A percentile compares a stretch with the other conserved stretches of the same genome.
Conservation (phyloP, 2,329 filamentous ascomycete species). For the Sphaceloma murrayae region DNA sequence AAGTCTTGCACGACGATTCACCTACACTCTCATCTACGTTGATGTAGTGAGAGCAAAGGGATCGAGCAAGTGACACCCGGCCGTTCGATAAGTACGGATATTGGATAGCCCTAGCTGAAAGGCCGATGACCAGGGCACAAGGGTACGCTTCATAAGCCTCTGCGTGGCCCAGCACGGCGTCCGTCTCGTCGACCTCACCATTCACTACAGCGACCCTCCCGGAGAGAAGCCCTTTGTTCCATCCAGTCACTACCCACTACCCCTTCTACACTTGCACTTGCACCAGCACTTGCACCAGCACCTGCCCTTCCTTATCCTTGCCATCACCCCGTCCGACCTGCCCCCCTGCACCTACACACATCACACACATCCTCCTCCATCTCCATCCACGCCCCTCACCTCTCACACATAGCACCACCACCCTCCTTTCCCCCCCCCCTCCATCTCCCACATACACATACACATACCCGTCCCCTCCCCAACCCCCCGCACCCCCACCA, state of each 20-base stretch:
- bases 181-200: slow-evolving; percentile 8
- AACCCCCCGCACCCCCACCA: slow-evolving; percentile 81
- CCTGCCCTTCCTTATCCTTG: too few relatives aligned
- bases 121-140: too few relatives aligned
- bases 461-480: slow-evolving; percentile 68
- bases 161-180: too few relatives aligned
- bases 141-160: too few relatives aligned
- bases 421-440: slow-evolving; percentile 50
- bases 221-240: slow-evolving; percentile 46
- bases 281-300: slow-evolving; percentile 71
- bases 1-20: too few relatives aligned
- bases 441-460: slow-evolving; percentile 72
- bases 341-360: slow-evolving; percentile 54
- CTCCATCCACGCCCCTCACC: slow-evolving; percentile 57
- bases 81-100: slow-evolving; percentile 7
- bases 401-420: slow-evolving; percentile 57
- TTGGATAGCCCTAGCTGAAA: slow-evolving; percentile 9
- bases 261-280: slow-evolving; percentile 48
- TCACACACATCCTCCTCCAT: slow-evolving; percentile 51
- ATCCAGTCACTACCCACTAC: slow-evolving; percentile 81
- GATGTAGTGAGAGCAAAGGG: too few relatives aligned
- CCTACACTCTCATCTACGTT: slow-evolving; percentile 5
- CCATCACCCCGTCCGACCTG: slow-evolving; percentile 41
- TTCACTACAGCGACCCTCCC: slow-evolving; percentile 40
- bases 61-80: slow-evolving; percentile 1